Evolutionary conservation across 192 early-diverging fungal genomes (phyloP), one percentile per base, ranked within the genome.

Genomic region (Entomortierella lignicola): DNA sequence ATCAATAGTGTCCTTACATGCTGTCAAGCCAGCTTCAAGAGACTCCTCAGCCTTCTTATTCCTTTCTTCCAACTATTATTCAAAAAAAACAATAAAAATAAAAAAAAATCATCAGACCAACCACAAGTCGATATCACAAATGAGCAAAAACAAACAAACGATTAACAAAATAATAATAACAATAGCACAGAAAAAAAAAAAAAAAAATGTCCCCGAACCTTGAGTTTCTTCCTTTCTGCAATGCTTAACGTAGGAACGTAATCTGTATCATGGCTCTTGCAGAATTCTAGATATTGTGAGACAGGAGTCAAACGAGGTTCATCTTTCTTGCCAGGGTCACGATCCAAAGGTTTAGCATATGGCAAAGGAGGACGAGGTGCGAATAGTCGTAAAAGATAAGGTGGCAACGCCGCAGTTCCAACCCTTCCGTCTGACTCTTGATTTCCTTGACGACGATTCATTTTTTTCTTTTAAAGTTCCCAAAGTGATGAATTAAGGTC

Each of bases 341-440:
- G 71, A 75, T 94, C 94, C 54, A 93, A 63, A 27, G 95, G 92
- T 31, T 86, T 70, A 12, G 85, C 56, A 71, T 87, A 85, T 21
- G 80, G 80, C n/a, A 95, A 84, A 12, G 92, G 90, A 27, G 95
- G 95, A 43, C 95, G 86, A 26, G 95, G 93, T 21, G 90, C 89
- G 84, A 96, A 96, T 21, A 94, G 90, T 52, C 87, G 85, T 8
- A 94, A 73, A 29, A 96, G 83, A 55, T 94, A 87, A 2, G 92
- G 91, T 48, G 92, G 89, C 51, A 92, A 65, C 3, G 75, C 75
- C 18, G 75, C 75, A 26, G 75, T 79, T 21, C 75, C 75, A 2
- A 79, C 68, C 44, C 63, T 67, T 8, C 75, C 75, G 4, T 47
- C 56, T 4, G 32, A 23, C 31, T 79, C 75, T 12, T 65, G 50